phyloP scores from a whole-genome alignment of 2,329 filamentous ascomycete genomes.

The Cyphellophora europaea region DNA sequence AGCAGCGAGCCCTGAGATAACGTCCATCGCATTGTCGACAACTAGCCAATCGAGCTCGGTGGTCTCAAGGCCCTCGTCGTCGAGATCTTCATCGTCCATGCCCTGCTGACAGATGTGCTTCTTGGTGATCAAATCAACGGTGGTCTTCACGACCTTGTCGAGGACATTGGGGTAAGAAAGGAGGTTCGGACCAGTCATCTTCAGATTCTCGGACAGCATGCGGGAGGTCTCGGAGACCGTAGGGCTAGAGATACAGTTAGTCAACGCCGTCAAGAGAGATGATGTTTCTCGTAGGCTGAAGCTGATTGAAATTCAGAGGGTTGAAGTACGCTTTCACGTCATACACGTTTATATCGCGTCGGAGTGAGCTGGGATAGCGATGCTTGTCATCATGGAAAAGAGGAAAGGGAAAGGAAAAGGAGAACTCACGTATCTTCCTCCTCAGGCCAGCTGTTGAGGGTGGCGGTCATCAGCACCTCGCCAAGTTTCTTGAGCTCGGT shows the following conservation, averaged over 20 bases:
- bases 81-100: slow-evolving; percentile 68
- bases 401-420: slow-evolving; percentile 8
- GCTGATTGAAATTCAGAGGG: slow-evolving; percentile 36
- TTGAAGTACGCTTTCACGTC: slow-evolving; percentile 73
- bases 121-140: slow-evolving; percentile 75
- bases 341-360: slow-evolving; percentile 70
- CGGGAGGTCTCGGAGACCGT: slow-evolving; percentile 94
- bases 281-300: too few species aligned
- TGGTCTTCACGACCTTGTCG: slow-evolving; percentile 64
- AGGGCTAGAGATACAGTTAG: slow-evolving; percentile 51
- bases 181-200: slow-evolving; percentile 80
- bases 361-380: slow-evolving; percentile 99
- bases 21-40: slow-evolving; percentile 87
- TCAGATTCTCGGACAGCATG: slow-evolving; percentile 81
- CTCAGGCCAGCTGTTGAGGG: slow-evolving; percentile 75
- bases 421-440: slow-evolving; percentile 83
- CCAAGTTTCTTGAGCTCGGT: slow-evolving; percentile 75
- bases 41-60: slow-evolving; percentile 98
- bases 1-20: slow-evolving; percentile 72
- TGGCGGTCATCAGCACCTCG: slow-evolving; percentile 74
- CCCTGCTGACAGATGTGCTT: slow-evolving; percentile 90
- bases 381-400: slow-evolving; percentile 69
- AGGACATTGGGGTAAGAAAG: slow-evolving; percentile 61
- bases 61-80: slow-evolving; percentile 63
- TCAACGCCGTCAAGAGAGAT: too few species aligned